phyloP scores from a whole-genome alignment of 2,329 filamentous ascomycete genomes.

The Dactylellina drechsleri region DNA sequence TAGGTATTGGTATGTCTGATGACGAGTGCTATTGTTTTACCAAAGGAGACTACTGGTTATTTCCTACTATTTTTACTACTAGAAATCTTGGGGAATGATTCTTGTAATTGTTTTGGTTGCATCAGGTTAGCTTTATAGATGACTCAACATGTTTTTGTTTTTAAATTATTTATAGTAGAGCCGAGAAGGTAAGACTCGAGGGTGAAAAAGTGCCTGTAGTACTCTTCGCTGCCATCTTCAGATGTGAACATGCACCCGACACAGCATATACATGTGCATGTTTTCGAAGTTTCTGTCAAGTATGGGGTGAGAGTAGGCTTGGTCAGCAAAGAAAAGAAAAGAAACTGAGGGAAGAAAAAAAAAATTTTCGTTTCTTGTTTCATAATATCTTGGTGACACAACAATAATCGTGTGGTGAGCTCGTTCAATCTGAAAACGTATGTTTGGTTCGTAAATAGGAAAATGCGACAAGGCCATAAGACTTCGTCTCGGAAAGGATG shows the following conservation, averaged over 20 bases:
- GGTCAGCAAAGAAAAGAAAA: too few species aligned
- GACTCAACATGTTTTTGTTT: not conserved
- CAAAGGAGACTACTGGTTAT: too few species aligned
- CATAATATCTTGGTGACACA: slow-evolving; percentile 13
- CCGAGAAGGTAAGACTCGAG: not conserved
- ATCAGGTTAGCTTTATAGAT: not conserved
- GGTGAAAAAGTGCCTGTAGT: too few species aligned
- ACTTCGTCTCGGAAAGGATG: too few species aligned
- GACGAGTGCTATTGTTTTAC: not conserved
- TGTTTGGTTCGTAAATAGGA: not conserved
- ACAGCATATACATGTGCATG: too few species aligned
- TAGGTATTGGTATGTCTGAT: not conserved
- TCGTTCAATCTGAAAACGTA: slow-evolving; percentile 5
- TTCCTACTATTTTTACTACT: too few species aligned
- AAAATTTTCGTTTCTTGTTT: slow-evolving; percentile 2
- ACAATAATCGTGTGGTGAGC: slow-evolving; percentile 1
- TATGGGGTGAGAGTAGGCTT: too few species aligned
- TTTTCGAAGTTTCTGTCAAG: too few species aligned
- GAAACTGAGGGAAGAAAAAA: not conserved
- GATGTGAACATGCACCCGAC: too few species aligned
- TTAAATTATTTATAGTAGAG: not conserved
- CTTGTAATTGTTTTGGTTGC: not conserved
- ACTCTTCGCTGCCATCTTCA: too few species aligned
- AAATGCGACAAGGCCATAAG: not conserved
- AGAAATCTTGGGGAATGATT: too few species aligned